Percentiles rank a stretch among this genome's conserved stretches.
Evolutionary conservation across 306 rosid genomes (phyloP).

Genomic region (Vigna unguiculata): DNA sequence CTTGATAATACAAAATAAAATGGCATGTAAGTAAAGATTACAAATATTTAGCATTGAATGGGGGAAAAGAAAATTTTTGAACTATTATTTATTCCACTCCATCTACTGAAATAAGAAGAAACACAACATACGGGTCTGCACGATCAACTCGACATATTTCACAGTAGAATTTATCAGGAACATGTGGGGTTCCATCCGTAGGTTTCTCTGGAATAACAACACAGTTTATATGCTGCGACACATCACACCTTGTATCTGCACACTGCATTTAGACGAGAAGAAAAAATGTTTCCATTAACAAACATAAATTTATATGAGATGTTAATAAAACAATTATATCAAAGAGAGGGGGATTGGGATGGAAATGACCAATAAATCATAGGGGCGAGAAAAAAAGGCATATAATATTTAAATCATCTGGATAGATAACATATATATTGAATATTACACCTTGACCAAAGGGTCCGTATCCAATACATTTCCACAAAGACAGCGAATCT

Average conservation of each 20-base stretch:
- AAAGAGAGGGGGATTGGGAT: not conserved
- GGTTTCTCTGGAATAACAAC: slow-evolving; percentile 88
- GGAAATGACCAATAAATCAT: slow-evolving; percentile 17
- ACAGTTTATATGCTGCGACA: slow-evolving; percentile 89
- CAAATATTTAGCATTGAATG: slow-evolving; percentile 18
- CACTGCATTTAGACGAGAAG: slow-evolving; percentile 67
- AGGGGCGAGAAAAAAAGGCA: slow-evolving; percentile 13
- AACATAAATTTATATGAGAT: slow-evolving; percentile 23
- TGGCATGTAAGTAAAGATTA: not conserved
- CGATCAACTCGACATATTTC: slow-evolving; percentile 91
- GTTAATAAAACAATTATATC: not conserved
- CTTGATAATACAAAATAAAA: slow-evolving; percentile 23
- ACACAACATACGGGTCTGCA: slow-evolving; percentile 89
- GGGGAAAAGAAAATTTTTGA: slow-evolving; percentile 17
- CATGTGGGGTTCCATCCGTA: slow-evolving; percentile 63
- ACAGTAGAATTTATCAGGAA: slow-evolving; percentile 82
- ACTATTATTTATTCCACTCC: slow-evolving; percentile 18
- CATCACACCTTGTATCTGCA: slow-evolving; percentile 80
- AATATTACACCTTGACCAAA: slow-evolving; percentile 72
- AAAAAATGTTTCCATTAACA: slow-evolving; percentile 7
- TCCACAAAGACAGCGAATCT: slow-evolving; percentile 93
- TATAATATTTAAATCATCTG: not conserved
- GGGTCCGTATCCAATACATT: slow-evolving; percentile 73
- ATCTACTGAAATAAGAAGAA: slow-evolving; percentile 39
- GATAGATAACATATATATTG: slow-evolving; percentile 17